Evolutionary conservation across 768 basidiomycete species (phyloP).

Genomic region (Tylopilus balloui): DNA sequence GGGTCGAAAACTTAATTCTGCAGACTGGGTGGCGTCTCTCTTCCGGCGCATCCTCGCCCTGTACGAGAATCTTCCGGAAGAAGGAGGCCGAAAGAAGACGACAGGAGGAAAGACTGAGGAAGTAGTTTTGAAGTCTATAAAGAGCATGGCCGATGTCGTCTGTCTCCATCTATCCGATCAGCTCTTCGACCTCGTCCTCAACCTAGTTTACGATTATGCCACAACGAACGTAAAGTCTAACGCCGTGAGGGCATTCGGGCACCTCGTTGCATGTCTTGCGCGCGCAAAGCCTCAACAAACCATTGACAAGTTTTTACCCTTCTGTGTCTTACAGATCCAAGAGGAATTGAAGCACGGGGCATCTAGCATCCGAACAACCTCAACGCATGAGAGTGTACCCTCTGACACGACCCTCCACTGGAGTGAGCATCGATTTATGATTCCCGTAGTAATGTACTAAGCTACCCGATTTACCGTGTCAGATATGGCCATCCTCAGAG

Average conservation of each 20-base stretch:
- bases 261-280: conserved; percentile 80
- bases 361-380: conserved; percentile 78
- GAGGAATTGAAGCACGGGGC: conserved; percentile 89
- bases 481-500: conserved; percentile 82
- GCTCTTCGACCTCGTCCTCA: conserved; percentile 81
- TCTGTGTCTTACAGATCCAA: conserved; percentile 71
- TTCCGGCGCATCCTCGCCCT: conserved; percentile 75
- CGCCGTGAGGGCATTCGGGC: conserved; percentile 85
- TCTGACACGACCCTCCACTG: conserved; percentile 91
- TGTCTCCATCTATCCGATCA: conserved; percentile 61
- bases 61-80: conserved; percentile 92
- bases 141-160: conserved; percentile 75
- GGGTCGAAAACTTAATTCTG: conserved; percentile 1
- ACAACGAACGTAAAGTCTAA: conserved; percentile 89
- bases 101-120: conserved; percentile 84
- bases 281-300: conserved; percentile 72
- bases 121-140: conserved; percentile 69
- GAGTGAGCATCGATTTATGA: conserved; percentile 49
- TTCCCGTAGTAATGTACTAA: neutral
- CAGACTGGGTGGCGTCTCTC: conserved; percentile 78
- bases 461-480: neutral
- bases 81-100: conserved; percentile 81
- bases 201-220: conserved; percentile 80
- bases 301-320: conserved; percentile 74
- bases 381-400: conserved; percentile 64